A percentile compares a stretch with the other conserved stretches of the same genome.
Evolutionary conservation across 176 grass and related monocot species (phyloP).

Genomic region (Musa troglodytarum): DNA sequence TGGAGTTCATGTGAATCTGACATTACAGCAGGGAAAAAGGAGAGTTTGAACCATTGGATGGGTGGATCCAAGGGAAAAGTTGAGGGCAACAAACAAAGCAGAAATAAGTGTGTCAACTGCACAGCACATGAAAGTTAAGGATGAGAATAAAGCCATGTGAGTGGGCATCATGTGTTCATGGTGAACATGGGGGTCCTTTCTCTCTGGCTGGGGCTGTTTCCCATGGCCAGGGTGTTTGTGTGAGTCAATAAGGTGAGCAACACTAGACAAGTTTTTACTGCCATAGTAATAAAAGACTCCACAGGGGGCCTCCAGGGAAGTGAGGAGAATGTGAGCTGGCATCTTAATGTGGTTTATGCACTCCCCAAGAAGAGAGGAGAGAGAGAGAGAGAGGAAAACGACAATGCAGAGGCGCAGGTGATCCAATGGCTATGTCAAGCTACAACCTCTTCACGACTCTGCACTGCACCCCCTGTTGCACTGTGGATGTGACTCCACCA

Average conservation of each 20-base stretch:
- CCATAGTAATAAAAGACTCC: background rate
- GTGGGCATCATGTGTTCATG: background rate
- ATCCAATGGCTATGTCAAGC: background rate
- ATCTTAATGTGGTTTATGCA: background rate
- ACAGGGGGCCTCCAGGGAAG: background rate
- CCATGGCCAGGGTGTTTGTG: background rate
- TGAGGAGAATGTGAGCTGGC: conserved; percentile 5
- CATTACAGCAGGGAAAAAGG: conserved; percentile 6
- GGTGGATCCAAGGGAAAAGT: background rate
- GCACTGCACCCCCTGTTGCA: background rate
- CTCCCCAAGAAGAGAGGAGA: background rate
- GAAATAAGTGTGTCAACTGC: background rate
- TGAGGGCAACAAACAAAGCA: background rate
- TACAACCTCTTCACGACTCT: conserved; percentile 1
- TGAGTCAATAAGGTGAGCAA: background rate
- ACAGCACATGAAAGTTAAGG: conserved; percentile 14
- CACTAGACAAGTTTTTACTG: background rate
- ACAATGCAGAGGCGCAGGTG: background rate
- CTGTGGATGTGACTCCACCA: conserved; percentile 7
- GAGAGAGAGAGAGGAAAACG: background rate
- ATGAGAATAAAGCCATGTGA: conserved; percentile 10
- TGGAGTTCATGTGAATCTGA: conserved; percentile 1
- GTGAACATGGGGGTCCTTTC: background rate
- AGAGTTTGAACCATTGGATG: background rate
- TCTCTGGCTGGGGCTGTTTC: background rate